phyloP scores from a whole-genome alignment of 345 rosid genomes.

The Eutrema heterophyllum region DNA sequence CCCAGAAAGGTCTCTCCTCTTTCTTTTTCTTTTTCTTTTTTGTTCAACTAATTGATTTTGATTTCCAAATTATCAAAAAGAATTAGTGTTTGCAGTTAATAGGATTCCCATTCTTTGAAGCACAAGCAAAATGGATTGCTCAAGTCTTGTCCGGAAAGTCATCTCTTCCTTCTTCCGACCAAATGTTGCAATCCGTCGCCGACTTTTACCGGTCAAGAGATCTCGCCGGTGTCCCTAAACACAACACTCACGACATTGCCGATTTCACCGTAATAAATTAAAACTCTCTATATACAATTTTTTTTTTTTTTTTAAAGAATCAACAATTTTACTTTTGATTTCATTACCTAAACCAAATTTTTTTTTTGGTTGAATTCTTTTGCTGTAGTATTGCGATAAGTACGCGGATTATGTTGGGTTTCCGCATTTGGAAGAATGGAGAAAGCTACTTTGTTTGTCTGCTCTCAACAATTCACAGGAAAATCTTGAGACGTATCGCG shows the following conservation, averaged over 20 bases:
- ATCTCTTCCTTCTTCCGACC: conserved; percentile 58
- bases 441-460: conserved; percentile 64
- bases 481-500: conserved; percentile 66
- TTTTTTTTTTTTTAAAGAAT: too few species aligned
- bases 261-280: conserved; percentile 49
- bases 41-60: not conserved
- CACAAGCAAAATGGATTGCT: conserved; percentile 93
- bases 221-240: conserved; percentile 63
- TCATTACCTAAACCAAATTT: not conserved
- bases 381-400: conserved; percentile 66
- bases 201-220: conserved; percentile 68
- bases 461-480: conserved; percentile 42
- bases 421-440: conserved; percentile 89
- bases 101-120: conserved; percentile 92
- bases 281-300: not conserved
- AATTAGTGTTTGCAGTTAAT: conserved; percentile 45
- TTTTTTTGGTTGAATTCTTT: not conserved
- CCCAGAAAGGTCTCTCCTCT: conserved; percentile 69
- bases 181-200: conserved; percentile 65
- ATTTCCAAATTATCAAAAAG: not conserved
- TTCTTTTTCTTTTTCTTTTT: not conserved
- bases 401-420: conserved; percentile 64
- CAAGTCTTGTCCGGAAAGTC: conserved; percentile 78
- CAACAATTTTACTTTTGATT: not conserved
- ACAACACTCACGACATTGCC: conserved; percentile 70